These are phyloP conservation scores for Breynia disticha DNA, from an alignment of 441 rosid genomes.

Conservation along the genomic window DNA sequence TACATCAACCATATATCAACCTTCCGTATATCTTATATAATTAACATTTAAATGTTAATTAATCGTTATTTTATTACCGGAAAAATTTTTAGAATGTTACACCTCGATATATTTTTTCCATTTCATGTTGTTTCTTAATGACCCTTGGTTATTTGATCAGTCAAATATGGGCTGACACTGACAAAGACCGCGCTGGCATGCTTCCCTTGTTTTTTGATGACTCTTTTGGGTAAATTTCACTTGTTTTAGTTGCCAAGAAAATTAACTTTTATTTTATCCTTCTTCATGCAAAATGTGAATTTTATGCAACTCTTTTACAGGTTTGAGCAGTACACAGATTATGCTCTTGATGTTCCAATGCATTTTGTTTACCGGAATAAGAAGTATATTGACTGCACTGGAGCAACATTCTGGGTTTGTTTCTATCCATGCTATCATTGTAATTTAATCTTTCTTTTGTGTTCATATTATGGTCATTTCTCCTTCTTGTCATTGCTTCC, in stretches of 20 bases:
- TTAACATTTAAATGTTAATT: too few relatives aligned
- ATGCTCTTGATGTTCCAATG: constrained; percentile 99
- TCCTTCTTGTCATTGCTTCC: not conserved
- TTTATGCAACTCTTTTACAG: constrained; percentile 28
- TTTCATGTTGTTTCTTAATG: too few relatives aligned
- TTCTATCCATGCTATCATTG: constrained; percentile 36
- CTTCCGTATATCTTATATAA: too few relatives aligned
- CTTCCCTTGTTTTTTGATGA: constrained; percentile 89
- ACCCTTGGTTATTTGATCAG: constrained; percentile 33
- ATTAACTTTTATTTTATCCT: not conserved
- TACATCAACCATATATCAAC: too few relatives aligned
- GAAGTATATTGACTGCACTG: constrained; percentile 84
- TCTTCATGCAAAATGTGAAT: not conserved
- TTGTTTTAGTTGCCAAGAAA: not conserved
- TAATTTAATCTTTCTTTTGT: constrained; percentile 21
- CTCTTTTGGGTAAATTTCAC: constrained; percentile 68
- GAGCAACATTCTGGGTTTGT: constrained; percentile 90
- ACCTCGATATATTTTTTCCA: too few relatives aligned
- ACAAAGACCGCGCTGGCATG: constrained; percentile 86
- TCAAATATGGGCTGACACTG: constrained; percentile 95
- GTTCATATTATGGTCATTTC: not conserved
- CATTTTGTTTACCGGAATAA: constrained; percentile 83
- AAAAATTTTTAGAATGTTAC: too few relatives aligned
- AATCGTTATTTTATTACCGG: too few relatives aligned
- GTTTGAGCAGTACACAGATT: constrained; percentile 97